These are phyloP conservation scores for Picochlorum sp. DNA, from an alignment of 139 green algal genomes.

Conservation along the genomic window DNA sequence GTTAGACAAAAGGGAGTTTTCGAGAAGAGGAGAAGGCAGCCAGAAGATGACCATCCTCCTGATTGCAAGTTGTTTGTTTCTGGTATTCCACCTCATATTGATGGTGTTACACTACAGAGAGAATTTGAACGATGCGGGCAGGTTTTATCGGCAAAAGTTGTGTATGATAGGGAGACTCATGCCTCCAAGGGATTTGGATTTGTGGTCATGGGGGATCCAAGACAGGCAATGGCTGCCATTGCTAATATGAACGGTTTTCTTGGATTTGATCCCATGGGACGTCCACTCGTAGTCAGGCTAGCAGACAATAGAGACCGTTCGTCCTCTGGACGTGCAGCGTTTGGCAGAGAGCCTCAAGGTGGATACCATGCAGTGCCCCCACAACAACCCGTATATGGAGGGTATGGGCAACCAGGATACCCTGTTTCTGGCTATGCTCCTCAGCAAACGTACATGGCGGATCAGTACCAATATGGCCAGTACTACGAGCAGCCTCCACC, in stretches of 20 bases:
- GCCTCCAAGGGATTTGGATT: constrained; percentile 49
- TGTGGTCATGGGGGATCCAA: constrained; percentile 34
- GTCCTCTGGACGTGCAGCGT: background rate
- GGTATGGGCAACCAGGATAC: background rate
- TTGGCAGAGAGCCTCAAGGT: background rate
- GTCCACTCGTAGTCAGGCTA: constrained; percentile 18
- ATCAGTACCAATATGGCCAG: constrained; percentile 8
- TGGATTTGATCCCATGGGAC: constrained; percentile 9
- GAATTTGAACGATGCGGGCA: constrained; percentile 33
- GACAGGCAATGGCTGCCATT: constrained; percentile 17
- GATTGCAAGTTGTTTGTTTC: constrained; percentile 36
- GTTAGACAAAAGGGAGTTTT: constrained; percentile 14
- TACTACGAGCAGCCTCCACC: background rate
- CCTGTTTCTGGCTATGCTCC: background rate
- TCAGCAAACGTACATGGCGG: background rate
- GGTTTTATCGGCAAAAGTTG: constrained; percentile 33
- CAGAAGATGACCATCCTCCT: constrained; percentile 17
- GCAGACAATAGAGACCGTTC: constrained; percentile 5
- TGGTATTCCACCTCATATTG: constrained; percentile 16
- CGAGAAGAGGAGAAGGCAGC: background rate
- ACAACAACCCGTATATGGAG: background rate
- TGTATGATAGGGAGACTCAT: constrained; percentile 42
- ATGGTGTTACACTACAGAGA: constrained; percentile 14
- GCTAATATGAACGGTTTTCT: constrained; percentile 20
- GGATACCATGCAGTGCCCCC: background rate